Base-by-base conservation (phyloP, 768 basidiomycete species). In the Krasilnikovozyma curviuscula region DNA sequence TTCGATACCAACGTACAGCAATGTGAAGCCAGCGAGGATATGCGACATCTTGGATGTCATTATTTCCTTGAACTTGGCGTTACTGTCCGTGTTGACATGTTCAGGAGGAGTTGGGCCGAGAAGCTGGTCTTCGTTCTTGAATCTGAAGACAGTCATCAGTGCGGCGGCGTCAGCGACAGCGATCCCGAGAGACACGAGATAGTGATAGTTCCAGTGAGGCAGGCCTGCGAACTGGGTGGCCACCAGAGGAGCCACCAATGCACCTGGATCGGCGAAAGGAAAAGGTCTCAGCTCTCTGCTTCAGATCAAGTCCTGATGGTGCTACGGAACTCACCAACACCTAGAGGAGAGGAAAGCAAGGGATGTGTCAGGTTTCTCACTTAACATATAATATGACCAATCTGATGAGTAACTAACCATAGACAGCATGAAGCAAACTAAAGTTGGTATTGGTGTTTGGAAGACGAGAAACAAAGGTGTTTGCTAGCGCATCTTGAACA, bases 201-300 rank as follows among this genome's bases (percentile, higher is more conserved):
- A 88, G 60, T 85, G 79, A 60, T 80, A 78, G 1, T 77, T 80
- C 84, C 83, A 86, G 29, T 66, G 70, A 0, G 54, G 61, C 21
- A 73, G 56, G 48, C 75, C 73, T 0, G 81, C 69, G 54, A 89
- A 88, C 49, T 84, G 80, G 3, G 46, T 47, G 8, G 49, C 43
- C 18, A 50, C 33, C 1, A 50, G 37, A 8, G 49, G 49, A 29
- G 34, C 43, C 42, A 50, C 49, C 40, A 50, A 28, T 16, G 49
- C 49, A 3, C 49, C 49, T 12, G 40, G 23, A 1, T 38, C 46
- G 37, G 24, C 6, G 31, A 5, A 37, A 18, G 5, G 7, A n/a
- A 37, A 12, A 7, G 18, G 4, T 7, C 24, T 10, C 4, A 12
- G 35, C 18, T 18, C 7, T 12, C 18, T 4, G 23, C 24, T 12